Evolutionary conservation across 345 rosid species (phyloP), one percentile per base, ranked within the genome.

Genomic region (Gossypium anomalum): DNA sequence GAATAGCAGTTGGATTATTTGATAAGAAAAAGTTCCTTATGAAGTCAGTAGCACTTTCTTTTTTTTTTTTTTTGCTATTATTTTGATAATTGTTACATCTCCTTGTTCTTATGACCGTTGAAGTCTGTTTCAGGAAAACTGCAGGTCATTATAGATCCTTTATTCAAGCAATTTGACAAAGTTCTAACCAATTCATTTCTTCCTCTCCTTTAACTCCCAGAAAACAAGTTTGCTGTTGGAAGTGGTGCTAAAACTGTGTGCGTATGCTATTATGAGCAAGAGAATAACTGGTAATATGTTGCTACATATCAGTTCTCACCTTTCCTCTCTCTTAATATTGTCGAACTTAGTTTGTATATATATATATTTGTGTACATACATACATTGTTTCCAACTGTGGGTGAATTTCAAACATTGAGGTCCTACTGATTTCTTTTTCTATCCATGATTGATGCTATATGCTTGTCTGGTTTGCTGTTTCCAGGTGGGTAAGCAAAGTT

Each of bases 401-500:
- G 19, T 47, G 71, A 47, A 23, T 67, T 47, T 47, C 56, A 67
- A 23, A 51, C 56, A 47, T 25, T 17, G 10, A 1, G 29, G 62
- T 34, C 47, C 19, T 56, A 41, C 20, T 71, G 64, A 3, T 22
- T 12, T 49, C 16, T 10, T 59, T 59, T 62, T 61, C 16, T 73
- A 4, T 23, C 14, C 38, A 38, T 34, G 14, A 34, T 79, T 72
- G 56, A 81, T 77, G 72, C 70, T 77, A 34, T 23, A 52, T 78
- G 71, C 69, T 49, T 76, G 68, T 75, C 19, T 75, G 69, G 38
- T 78, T 20, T 66, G 23, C 55, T 59, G 69, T 77, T 73, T 80
- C 55, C 88, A 95, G 99, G 99, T 95, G 99, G 99, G 98, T 95
- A 70, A 95, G 99, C 83, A 95, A 93, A 83, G 94, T 95, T 76